These are phyloP conservation scores for Neofusicoccum cordaticola DNA, from an alignment of 2,329 filamentous ascomycete species.

Conservation along the genomic window DNA sequence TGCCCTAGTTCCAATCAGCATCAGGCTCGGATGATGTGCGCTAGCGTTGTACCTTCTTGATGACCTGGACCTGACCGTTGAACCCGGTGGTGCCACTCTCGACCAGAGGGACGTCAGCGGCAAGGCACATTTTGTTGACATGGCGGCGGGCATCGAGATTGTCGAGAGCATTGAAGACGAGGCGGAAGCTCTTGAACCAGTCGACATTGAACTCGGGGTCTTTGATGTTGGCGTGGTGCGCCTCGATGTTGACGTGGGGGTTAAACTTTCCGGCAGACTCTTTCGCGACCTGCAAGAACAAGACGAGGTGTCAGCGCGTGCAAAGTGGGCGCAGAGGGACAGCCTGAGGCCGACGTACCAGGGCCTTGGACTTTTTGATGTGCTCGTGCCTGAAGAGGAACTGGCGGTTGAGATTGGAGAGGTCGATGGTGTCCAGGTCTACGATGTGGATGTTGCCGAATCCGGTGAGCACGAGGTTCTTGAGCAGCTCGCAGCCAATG, in stretches of 20 bases:
- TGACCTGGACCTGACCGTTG: constrained; percentile 95
- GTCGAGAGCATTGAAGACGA: constrained; percentile 96
- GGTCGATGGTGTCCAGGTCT: constrained; percentile 95
- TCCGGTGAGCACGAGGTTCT: constrained; percentile 88
- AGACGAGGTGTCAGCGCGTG: not conserved
- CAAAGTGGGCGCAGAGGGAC: not conserved
- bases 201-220: constrained; percentile 79
- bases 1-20: constrained; percentile 48
- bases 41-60: constrained; percentile 63
- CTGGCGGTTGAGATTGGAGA: constrained; percentile 96
- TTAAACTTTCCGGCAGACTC: constrained; percentile 90
- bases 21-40: not conserved
- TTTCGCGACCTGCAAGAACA: constrained; percentile 69
- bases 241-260: constrained; percentile 78
- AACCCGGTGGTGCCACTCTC: constrained; percentile 98
- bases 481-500: constrained; percentile 95
- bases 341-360: constrained; percentile 57
- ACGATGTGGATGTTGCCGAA: constrained; percentile 94
- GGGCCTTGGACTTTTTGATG: constrained; percentile 94
- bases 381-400: constrained; percentile 96
- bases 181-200: constrained; percentile 79
- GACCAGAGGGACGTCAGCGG: constrained; percentile 83
- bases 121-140: constrained; percentile 96
- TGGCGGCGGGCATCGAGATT: constrained; percentile 91
- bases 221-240: constrained; percentile 94